Evolutionary conservation across 2,329 filamentous ascomycete genomes (phyloP).

Genomic region (Xylariomycetidae sp.): DNA sequence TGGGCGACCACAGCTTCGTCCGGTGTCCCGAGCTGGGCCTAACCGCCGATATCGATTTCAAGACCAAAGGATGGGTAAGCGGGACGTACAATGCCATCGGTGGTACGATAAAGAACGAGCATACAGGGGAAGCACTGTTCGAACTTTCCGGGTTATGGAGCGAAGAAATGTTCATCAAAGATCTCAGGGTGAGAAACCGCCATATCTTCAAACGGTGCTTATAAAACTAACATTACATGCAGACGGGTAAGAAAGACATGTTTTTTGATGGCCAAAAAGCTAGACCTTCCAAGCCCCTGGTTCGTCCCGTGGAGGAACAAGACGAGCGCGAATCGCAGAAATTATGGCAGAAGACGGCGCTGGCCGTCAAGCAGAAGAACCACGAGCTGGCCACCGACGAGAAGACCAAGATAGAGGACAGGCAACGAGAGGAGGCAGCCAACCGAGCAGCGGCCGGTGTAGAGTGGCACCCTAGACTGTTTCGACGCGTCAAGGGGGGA

Average conservation of each 20-base stretch:
- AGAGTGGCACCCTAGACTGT: constrained; percentile 85
- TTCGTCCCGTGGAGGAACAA: constrained; percentile 79
- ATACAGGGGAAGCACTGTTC: constrained; percentile 80
- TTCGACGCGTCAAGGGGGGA: constrained; percentile 68
- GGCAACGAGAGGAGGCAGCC: constrained; percentile 83
- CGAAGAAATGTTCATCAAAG: constrained; percentile 89
- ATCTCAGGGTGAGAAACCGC: constrained; percentile 59
- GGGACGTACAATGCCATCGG: constrained; percentile 96
- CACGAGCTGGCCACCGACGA: constrained; percentile 89
- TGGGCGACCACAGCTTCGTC: constrained; percentile 92
- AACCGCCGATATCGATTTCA: constrained; percentile 91
- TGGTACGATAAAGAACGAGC: constrained; percentile 82
- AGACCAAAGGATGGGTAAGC: constrained; percentile 95
- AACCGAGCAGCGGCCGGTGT: constrained; percentile 70
- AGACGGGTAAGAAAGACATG: constrained; percentile 86
- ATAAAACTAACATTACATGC: not conserved
- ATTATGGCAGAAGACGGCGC: constrained; percentile 77
- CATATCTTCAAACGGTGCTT: not conserved
- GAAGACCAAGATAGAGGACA: constrained; percentile 94
- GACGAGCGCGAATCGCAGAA: constrained; percentile 84
- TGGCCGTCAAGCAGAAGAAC: constrained; percentile 78
- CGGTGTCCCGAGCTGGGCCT: constrained; percentile 84
- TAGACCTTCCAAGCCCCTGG: constrained; percentile 68
- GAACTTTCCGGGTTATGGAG: constrained; percentile 93
- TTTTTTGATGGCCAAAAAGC: constrained; percentile 83